phyloP scores from a whole-genome alignment of 2,329 filamentous ascomycete genomes.

The Nothophaeocryptopus gaeumannii region DNA sequence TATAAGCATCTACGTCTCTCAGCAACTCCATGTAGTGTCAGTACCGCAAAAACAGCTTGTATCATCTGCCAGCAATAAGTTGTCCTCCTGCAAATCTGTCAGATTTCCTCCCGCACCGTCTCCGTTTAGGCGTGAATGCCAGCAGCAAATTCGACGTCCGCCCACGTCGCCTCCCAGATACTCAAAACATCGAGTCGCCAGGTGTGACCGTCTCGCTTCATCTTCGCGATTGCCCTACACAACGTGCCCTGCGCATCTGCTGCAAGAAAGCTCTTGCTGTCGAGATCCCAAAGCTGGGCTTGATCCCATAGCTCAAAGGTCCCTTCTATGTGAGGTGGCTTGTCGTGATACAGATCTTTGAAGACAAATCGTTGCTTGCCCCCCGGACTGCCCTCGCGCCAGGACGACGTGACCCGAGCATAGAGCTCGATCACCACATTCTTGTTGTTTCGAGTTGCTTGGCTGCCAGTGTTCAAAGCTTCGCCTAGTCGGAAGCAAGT shows the following conservation, averaged over 20 bases:
- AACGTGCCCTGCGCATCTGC: constrained; percentile 34
- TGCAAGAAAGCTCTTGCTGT: constrained; percentile 43
- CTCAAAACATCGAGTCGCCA: constrained; percentile 49
- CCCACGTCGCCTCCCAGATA: constrained; percentile 53
- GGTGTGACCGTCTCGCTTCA: constrained; percentile 43
- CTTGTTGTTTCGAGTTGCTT: constrained; percentile 48
- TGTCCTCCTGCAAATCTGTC: not conserved
- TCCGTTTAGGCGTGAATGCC: constrained; percentile 37
- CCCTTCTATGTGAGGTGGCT: constrained; percentile 53
- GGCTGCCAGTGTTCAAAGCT: constrained; percentile 51
- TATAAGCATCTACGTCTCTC: no score
- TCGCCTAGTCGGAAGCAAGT: constrained; percentile 65
- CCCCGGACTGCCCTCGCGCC: constrained; percentile 45
- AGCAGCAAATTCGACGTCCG: constrained; percentile 53
- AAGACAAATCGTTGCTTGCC: constrained; percentile 63
- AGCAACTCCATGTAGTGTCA: no score
- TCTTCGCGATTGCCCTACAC: constrained; percentile 49
- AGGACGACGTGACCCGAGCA: constrained; percentile 58
- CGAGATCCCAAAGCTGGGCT: constrained; percentile 44
- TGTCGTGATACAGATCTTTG: constrained; percentile 59
- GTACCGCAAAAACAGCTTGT: no score
- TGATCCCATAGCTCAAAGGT: constrained; percentile 49
- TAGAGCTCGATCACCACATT: constrained; percentile 60
- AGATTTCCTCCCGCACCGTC: not conserved
- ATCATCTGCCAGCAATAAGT: not conserved